Conservation (phyloP, 2,329 filamentous ascomycete species). For the Trichoderma pleuroti region DNA sequence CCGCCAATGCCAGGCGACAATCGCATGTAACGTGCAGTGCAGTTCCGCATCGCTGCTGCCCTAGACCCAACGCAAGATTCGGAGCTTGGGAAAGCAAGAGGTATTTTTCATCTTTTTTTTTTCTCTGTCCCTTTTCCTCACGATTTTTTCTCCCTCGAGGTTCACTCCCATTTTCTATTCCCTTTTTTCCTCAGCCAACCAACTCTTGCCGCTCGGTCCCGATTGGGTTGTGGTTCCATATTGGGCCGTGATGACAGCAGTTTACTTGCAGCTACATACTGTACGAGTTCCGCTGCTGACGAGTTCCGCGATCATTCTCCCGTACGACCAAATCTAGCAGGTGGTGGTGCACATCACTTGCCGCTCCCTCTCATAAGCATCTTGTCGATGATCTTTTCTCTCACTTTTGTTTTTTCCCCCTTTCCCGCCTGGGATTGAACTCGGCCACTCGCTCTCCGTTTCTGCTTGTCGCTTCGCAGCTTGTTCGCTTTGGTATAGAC, state of each 20-base stretch:
- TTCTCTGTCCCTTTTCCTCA: neutral
- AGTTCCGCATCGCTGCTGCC: neutral
- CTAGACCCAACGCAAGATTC: neutral
- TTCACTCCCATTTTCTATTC: neutral
- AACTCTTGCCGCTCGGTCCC: neutral
- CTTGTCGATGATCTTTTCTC: neutral
- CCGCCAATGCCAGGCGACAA: neutral
- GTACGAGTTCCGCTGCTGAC: neutral
- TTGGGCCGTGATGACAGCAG: constrained; percentile 6
- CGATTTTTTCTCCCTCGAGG: neutral
- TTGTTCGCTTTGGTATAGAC: neutral
- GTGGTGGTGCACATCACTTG: constrained; percentile 14
- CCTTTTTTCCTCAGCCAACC: neutral
- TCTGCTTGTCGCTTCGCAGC: neutral
- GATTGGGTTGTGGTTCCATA: neutral
- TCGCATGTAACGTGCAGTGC: neutral
- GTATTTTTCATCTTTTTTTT: neutral
- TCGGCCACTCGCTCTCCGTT: neutral
- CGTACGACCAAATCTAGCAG: constrained; percentile 13
- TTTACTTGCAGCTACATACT: neutral
- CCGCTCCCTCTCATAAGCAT: neutral
- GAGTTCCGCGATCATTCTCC: neutral
- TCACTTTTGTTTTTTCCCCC: neutral
- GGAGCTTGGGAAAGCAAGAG: neutral
- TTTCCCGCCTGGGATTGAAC: neutral